phyloP scores from a whole-genome alignment of 192 early-diverging fungal genomes.

The Phlyctochytrium arcticum region DNA sequence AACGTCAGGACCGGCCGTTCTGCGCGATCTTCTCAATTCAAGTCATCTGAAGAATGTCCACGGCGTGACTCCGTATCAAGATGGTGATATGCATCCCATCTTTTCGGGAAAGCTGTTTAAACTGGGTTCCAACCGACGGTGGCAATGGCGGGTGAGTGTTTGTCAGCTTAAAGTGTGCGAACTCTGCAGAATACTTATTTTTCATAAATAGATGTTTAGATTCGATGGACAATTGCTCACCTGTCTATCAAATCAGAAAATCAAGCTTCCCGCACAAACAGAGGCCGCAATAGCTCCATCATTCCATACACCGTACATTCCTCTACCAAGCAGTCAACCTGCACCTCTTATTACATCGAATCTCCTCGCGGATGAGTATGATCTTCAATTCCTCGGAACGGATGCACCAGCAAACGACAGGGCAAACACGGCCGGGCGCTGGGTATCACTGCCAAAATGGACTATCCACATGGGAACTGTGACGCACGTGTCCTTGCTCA shows the following conservation, averaged over 20 bases:
- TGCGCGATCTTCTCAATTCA: no score
- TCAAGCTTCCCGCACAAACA: neutral
- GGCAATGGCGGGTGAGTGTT: slow-evolving; percentile 21
- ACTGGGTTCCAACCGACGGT: slow-evolving; percentile 12
- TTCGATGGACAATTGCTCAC: slow-evolving; percentile 15
- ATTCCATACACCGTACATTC: slow-evolving; percentile 1
- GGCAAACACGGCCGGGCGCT: neutral
- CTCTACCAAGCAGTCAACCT: neutral
- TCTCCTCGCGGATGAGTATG: neutral
- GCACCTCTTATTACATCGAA: neutral
- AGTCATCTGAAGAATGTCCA: no score
- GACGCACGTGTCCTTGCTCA: slow-evolving; percentile 5
- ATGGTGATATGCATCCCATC: neutral
- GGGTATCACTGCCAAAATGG: slow-evolving; percentile 19
- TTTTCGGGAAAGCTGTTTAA: slow-evolving; percentile 21
- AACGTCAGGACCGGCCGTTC: no score
- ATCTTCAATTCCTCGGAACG: neutral
- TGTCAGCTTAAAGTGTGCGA: neutral
- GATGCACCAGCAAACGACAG: no score
- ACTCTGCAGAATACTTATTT: neutral
- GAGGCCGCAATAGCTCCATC: neutral
- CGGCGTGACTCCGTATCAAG: no score
- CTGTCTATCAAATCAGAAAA: slow-evolving; percentile 1
- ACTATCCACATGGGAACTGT: slow-evolving; percentile 12
- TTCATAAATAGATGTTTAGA: neutral